Evolutionary conservation across 2,329 filamentous ascomycete genomes (phyloP), one percentile per base, ranked within the genome.

Genomic region (Colletotrichum sp.): DNA sequence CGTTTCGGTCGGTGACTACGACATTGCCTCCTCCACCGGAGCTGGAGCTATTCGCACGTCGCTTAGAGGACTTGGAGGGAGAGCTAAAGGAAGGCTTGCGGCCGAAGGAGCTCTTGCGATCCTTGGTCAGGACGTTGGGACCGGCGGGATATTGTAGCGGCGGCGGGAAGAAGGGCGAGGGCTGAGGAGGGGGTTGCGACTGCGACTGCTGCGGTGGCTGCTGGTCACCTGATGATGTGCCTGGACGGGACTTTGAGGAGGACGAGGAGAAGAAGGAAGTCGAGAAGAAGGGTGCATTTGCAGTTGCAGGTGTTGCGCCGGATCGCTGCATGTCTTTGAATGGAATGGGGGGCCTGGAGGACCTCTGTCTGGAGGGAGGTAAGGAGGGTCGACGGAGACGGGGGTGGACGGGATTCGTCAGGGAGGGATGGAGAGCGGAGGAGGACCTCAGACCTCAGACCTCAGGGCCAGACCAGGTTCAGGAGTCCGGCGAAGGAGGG

Each of bases 51-150:
- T 86, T 86, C 55, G 88, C 83, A 65, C 85, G 85, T 66, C 86
- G 85, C 74, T 84, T 80, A 34, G 68, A 70, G 39, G 71, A 76
- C 55, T 78, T 84, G 48, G 78, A 78, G 58, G 84, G 82, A 15
- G 85, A 84, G 18, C 86, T 87, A 76, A 91, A 86, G 58, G 90
- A 91, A 10, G 89, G 77, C 80, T 90, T 91, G 79, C 89, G 90
- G 71, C 86, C 85, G 80, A 91, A 89, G 60, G 89, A 91, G 28
- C 86, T 82, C 79, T 89, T 88, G 84, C 89, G 86, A 78, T 89
- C 88, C 81, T 89, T 87, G 82, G 81, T 80, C 70, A 84, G 78
- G 68, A 83, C 75, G 79, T 81, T 83, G 34, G 79, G 77, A 43
- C 79, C 80, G 56, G 78, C 78, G 62, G 77, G 78, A 75, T 74